phyloP scores from a whole-genome alignment of 805 yeast species.

The Saccharomycopsis vini region DNA sequence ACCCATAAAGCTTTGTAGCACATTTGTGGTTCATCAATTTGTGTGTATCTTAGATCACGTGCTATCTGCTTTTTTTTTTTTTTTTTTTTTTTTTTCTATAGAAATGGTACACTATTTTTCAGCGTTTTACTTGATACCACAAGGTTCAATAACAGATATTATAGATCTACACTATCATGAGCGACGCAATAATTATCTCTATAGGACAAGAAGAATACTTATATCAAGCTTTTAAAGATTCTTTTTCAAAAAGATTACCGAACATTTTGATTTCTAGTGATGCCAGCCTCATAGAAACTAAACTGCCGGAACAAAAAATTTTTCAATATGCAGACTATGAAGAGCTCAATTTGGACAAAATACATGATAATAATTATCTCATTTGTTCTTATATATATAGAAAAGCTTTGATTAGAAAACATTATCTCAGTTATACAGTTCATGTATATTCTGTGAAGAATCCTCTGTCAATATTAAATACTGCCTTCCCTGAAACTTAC shows the following conservation, averaged over 20 bases:
- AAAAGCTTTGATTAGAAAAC: slow-evolving; percentile 86
- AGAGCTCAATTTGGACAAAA: slow-evolving; percentile 66
- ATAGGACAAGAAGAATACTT: slow-evolving; percentile 32
- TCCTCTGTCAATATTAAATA: slow-evolving; percentile 52
- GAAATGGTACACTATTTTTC: too few species aligned
- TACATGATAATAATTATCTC: slow-evolving; percentile 41
- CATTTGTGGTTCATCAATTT: too few species aligned
- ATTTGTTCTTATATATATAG: slow-evolving; percentile 79
- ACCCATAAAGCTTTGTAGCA: too few species aligned
- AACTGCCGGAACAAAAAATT: slow-evolving; percentile 26
- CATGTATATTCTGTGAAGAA: slow-evolving; percentile 64
- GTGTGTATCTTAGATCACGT: too few species aligned
- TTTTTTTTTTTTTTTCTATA: too few species aligned
- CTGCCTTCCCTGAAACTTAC: slow-evolving; percentile 65
- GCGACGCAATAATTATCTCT: slow-evolving; percentile 19
- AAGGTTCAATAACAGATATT: too few species aligned
- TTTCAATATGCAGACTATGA: slow-evolving; percentile 90
- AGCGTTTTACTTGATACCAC: too few species aligned
- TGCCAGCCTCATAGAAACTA: slow-evolving; percentile 18
- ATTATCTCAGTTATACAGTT: slow-evolving; percentile 80
- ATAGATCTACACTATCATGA: too few species aligned
- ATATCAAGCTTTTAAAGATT: slow-evolving; percentile 29
- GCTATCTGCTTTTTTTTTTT: too few species aligned
- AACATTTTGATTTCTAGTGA: slow-evolving; percentile 26
- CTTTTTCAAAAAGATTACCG: slow-evolving; percentile 29